phyloP scores from a whole-genome alignment of 805 yeast genomes.

The Metschnikowia peoriensis region DNA sequence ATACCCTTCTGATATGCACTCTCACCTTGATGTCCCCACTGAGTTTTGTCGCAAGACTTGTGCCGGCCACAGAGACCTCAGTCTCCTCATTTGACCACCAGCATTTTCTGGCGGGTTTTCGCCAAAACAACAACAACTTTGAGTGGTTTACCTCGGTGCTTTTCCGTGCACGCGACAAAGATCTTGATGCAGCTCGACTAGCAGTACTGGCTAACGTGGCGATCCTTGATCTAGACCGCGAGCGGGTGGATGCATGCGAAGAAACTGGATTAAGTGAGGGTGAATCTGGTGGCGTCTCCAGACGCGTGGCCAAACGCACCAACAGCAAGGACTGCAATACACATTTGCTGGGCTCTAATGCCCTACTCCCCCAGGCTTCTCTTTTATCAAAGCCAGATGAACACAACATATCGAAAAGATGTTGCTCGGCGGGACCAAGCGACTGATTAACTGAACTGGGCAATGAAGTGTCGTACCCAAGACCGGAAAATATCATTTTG shows the following conservation, averaged over 20 bases:
- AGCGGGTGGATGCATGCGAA: constrained; percentile 36
- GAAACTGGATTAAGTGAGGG: constrained; percentile 44
- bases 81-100: constrained; percentile 85
- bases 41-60: constrained; percentile 19
- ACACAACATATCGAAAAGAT: constrained; percentile 90
- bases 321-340: constrained; percentile 82
- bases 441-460: constrained; percentile 41
- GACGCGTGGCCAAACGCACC: constrained; percentile 50
- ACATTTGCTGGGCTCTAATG: constrained; percentile 83
- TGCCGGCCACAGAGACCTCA: constrained; percentile 40
- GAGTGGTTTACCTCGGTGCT: constrained; percentile 41
- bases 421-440: constrained; percentile 90
- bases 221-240: constrained; percentile 48
- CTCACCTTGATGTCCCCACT: constrained; percentile 44
- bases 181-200: constrained; percentile 55
- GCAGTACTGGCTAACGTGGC: constrained; percentile 58
- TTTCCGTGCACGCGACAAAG: constrained; percentile 50
- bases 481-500: constrained; percentile 71
- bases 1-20: constrained; percentile 87
- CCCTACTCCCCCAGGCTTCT: constrained; percentile 84
- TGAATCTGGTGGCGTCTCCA: constrained; percentile 36
- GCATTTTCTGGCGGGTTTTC: constrained; percentile 97
- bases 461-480: constrained; percentile 50
- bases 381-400: constrained; percentile 72
- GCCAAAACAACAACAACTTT: constrained; percentile 87